A percentile compares a stretch with the other conserved stretches of the same genome.
These are phyloP conservation scores for Cercospora berteroae DNA, from an alignment of 2,329 filamentous ascomycete species.

Conservation along the genomic window DNA sequence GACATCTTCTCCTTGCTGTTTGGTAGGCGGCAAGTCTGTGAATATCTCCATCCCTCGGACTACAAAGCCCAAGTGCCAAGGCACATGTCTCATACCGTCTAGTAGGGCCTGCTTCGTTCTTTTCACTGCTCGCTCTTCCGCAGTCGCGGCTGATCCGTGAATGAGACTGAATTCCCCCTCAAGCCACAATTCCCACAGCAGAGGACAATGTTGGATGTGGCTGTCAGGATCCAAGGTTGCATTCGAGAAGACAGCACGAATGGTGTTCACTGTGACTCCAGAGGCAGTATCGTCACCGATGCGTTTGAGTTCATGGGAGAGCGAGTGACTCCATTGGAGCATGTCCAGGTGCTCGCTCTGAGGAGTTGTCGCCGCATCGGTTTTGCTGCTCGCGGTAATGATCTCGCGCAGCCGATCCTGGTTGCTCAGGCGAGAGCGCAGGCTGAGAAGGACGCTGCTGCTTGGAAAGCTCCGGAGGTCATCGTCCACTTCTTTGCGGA, in stretches of 20 bases:
- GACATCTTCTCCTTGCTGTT: conserved; percentile 44
- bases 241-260: conserved; percentile 50
- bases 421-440: conserved; percentile 72
- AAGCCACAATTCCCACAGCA: conserved; percentile 34
- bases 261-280: conserved; percentile 30
- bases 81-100: conserved; percentile 56
- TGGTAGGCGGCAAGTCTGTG: neutral
- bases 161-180: conserved; percentile 26
- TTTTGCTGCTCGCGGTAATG: conserved; percentile 47
- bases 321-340: conserved; percentile 54
- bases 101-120: conserved; percentile 55
- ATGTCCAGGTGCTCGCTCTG: conserved; percentile 35
- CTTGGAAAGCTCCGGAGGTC: conserved; percentile 66
- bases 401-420: conserved; percentile 73
- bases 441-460: conserved; percentile 71
- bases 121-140: conserved; percentile 36
- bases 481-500: conserved; percentile 61
- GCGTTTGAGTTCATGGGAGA: conserved; percentile 54
- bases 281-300: conserved; percentile 34
- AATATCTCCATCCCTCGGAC: conserved; percentile 55
- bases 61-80: conserved; percentile 62
- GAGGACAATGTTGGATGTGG: conserved; percentile 33
- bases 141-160: conserved; percentile 2
- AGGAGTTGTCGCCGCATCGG: conserved; percentile 22
- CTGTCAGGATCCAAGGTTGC: conserved; percentile 37